Evolutionary conservation across 176 grass and related monocot genomes (phyloP).

Genomic region (Juncus effusus): DNA sequence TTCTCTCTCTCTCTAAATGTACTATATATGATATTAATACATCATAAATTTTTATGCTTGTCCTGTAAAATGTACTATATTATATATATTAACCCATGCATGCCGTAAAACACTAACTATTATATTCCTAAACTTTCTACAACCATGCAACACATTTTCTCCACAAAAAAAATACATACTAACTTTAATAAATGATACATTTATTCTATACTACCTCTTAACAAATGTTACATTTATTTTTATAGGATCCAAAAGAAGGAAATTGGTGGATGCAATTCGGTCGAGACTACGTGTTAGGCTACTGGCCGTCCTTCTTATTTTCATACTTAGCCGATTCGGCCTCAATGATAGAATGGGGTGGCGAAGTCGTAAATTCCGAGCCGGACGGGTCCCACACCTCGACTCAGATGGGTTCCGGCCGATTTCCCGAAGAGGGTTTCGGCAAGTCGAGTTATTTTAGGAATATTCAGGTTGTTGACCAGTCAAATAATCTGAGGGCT

Average conservation of each 20-base stretch:
- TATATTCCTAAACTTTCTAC: neutral
- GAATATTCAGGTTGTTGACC: constrained; percentile 80
- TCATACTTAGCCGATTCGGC: constrained; percentile 64
- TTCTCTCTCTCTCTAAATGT: constrained; percentile 12
- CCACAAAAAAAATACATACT: neutral
- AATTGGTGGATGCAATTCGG: constrained; percentile 83
- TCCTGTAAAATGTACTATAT: neutral
- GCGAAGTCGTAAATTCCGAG: constrained; percentile 76
- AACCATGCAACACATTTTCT: neutral
- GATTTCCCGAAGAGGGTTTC: constrained; percentile 82
- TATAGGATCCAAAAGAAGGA: constrained; percentile 74
- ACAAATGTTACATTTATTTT: neutral
- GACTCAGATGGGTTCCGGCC: constrained; percentile 76
- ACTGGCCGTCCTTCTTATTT: constrained; percentile 89
- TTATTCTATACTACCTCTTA: neutral
- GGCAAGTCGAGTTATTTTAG: constrained; percentile 84
- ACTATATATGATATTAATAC: too few relatives aligned
- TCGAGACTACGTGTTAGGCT: constrained; percentile 56
- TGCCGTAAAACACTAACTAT: neutral
- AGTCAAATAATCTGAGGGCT: constrained; percentile 65
- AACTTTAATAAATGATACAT: neutral
- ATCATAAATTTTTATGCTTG: neutral
- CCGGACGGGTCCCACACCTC: constrained; percentile 71
- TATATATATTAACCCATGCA: neutral
- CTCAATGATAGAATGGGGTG: constrained; percentile 88